phyloP scores from a whole-genome alignment of 176 grass and related monocot species.

The barley (Hordeum vulgare) region MorexV3_pseudomolecules_assembly NC_058519.1:37883861-37884360 shows the following conservation, averaged over 20 bases:
- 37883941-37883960: not conserved
- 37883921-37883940: not conserved
- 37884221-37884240: conserved; percentile 90
- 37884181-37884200: not conserved
- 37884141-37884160: not conserved
- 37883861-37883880: not conserved
- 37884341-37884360: not conserved
- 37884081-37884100: conserved; percentile 82
- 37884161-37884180: not conserved
- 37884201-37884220: not conserved
- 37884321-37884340: not conserved
- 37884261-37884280: conserved; percentile 70
- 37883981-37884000: conserved; percentile 66
- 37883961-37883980: conserved; percentile 25
- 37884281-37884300: conserved; percentile 82
- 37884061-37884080: conserved; percentile 67
- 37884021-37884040: conserved; percentile 63
- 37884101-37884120: conserved; percentile 79
- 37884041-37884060: conserved; percentile 45
- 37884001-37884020: conserved; percentile 94
- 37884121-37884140: conserved; percentile 57
- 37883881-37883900: not conserved
- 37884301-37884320: conserved; percentile 16
- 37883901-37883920: not conserved
- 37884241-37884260: conserved; percentile 85